These are phyloP conservation scores for Tetracentron sinense DNA, from an alignment of 164 flowering plant species.

Conservation along the genomic window DNA sequence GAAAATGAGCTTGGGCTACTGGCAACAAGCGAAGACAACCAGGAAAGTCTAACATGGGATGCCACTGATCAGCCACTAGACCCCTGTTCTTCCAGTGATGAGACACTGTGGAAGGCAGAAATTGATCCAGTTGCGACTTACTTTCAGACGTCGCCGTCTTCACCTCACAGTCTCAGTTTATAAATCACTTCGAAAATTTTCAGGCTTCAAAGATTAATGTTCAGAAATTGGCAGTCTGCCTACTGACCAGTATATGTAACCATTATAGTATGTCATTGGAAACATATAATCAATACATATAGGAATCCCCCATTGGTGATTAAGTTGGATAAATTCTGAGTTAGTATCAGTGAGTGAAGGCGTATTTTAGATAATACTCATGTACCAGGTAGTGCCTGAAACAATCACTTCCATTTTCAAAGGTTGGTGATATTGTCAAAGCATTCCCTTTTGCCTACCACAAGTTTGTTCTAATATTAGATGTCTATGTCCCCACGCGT, in stretches of 20 bases:
- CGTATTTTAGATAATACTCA: neutral
- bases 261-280: neutral
- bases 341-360: neutral
- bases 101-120: neutral
- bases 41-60: neutral
- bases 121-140: conserved; percentile 11
- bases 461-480: neutral
- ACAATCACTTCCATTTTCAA: neutral
- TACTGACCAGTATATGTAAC: neutral
- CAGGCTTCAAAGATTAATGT: neutral
- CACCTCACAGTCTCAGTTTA: conserved; percentile 3
- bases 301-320: neutral
- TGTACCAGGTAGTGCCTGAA: neutral
- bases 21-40: neutral
- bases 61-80: neutral
- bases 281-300: neutral
- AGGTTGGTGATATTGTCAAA: neutral
- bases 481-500: no score
- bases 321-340: neutral
- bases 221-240: neutral
- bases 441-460: neutral
- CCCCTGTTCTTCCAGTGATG: neutral
- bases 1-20: conserved; percentile 51
- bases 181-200: neutral
- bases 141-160: conserved; percentile 17